phyloP scores from a whole-genome alignment of 1,284 basidiomycete genomes.

The Microbotryum violaceum region DNA sequence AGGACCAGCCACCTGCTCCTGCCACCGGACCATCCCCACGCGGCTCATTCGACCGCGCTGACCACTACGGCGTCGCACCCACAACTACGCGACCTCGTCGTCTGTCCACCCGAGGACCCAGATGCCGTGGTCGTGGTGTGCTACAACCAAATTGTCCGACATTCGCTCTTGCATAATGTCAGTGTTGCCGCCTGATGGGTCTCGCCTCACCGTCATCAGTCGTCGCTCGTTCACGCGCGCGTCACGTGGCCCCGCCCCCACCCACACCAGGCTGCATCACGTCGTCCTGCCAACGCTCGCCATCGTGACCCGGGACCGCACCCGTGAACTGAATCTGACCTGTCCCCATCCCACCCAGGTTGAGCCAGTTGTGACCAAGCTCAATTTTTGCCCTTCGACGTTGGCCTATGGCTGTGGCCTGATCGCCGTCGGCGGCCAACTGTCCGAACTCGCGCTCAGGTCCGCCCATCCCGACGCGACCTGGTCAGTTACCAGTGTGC shows the following conservation, averaged over 20 bases:
- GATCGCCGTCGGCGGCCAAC: slow-evolving; percentile 73
- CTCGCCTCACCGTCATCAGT: too few species aligned
- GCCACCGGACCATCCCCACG: slow-evolving; percentile 8
- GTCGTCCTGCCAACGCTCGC: too few species aligned
- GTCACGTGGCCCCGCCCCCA: too few species aligned
- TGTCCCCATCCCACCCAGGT: background rate
- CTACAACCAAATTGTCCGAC: slow-evolving; percentile 19
- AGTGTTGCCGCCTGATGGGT: too few species aligned
- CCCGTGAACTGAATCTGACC: background rate
- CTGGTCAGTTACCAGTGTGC: slow-evolving; percentile 9
- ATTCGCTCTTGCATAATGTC: slow-evolving; percentile 8
- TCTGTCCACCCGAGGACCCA: slow-evolving; percentile 6
- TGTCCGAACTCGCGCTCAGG: slow-evolving; percentile 67
- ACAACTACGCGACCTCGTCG: slow-evolving; percentile 27
- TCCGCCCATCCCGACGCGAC: slow-evolving; percentile 8
- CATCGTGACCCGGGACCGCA: too few species aligned
- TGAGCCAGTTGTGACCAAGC: slow-evolving; percentile 7
- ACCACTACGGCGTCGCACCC: background rate
- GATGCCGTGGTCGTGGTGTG: slow-evolving; percentile 11
- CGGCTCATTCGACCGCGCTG: background rate
- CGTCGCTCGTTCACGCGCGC: too few species aligned
- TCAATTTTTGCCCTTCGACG: slow-evolving; percentile 52
- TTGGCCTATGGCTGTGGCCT: slow-evolving; percentile 49
- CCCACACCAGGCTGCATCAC: too few species aligned
- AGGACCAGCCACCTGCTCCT: background rate